Evolutionary conservation across 352 stramenopile genomes (phyloP), one percentile per base, ranked within the genome.

Genomic region (Pythium biforme): DNA sequence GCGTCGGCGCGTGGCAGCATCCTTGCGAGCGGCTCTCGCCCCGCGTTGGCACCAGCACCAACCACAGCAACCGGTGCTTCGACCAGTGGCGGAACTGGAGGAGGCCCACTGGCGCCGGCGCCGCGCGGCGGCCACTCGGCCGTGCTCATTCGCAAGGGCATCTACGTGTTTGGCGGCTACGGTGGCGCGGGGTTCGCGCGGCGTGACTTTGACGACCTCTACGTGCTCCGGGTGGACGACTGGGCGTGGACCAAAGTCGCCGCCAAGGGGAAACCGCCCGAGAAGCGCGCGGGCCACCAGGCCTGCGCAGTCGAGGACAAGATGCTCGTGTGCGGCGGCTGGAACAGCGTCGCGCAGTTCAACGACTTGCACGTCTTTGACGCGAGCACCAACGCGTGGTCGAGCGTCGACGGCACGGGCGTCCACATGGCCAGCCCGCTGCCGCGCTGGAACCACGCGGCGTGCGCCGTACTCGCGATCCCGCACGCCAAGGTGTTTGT

Each of bases 141-240:
- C 0, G 85, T 91, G 22, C 64, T 94, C 8, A 92, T 98, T 41
- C 78, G 84, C 53, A 74, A 77, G 45, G 72, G 59, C 33, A 85
- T 98, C 43, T 94, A 96, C 62, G 77, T 99, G 10, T 98, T 98
- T 81, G 96, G 96, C 17, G 96, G 96, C 1, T 99, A 99, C 67
- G 96, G 96, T 37, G 96, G 96, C 27, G 79, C 86, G 0, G 92
- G 94, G 4, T 98, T 95, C 66, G 86, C 86, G 1, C 79, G 96
- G 0, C 79, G 86, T 33, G 96, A 99, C 77, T 98, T 98, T 73
- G 91, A 97, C 54, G 96, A 99, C 72, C 64, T 99, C 33, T 81
- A 96, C 66, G 66, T 81, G 45, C 74, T 98, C 23, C 78, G 96
- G 20, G 74, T 97, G 26, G 89, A 97, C 37, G 94, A 95, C 26